These are phyloP conservation scores for Plasmodium ovale DNA, from an alignment of 169 alveolate species.

Conservation along the genomic window DNA sequence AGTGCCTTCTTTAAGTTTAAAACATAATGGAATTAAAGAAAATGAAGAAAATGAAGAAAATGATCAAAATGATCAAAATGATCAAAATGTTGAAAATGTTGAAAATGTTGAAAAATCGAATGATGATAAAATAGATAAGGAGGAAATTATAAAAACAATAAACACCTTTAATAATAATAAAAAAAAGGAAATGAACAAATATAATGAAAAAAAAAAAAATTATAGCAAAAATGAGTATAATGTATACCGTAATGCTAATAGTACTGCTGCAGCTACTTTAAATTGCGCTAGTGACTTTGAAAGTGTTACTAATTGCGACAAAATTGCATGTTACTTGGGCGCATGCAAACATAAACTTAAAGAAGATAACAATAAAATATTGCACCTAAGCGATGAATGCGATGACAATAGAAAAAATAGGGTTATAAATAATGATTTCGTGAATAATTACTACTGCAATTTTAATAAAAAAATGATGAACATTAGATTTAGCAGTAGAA, in stretches of 20 bases:
- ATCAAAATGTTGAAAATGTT: no score
- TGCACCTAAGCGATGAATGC: neutral
- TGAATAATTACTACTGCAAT: neutral
- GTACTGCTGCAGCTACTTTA: neutral
- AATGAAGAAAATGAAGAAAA: no score
- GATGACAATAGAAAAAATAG: neutral
- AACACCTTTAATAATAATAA: neutral
- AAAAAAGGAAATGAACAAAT: neutral
- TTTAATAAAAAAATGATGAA: neutral
- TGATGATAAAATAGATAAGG: no score
- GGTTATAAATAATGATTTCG: neutral
- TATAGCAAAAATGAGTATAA: neutral
- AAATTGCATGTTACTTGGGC: neutral
- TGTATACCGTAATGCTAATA: neutral
- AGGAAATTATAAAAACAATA: no score
- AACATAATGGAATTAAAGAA: no score
- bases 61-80: no score
- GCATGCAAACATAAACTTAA: neutral
- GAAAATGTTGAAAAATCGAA: no score
- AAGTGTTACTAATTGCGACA: neutral
- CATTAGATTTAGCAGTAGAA: neutral
- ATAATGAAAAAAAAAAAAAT: neutral
- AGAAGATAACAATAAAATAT: neutral
- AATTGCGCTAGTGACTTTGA: neutral
- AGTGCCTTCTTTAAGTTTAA: neutral